phyloP scores from a whole-genome alignment of 78 protist genomes.

The Planoprotostelium fungivorum region DNA sequence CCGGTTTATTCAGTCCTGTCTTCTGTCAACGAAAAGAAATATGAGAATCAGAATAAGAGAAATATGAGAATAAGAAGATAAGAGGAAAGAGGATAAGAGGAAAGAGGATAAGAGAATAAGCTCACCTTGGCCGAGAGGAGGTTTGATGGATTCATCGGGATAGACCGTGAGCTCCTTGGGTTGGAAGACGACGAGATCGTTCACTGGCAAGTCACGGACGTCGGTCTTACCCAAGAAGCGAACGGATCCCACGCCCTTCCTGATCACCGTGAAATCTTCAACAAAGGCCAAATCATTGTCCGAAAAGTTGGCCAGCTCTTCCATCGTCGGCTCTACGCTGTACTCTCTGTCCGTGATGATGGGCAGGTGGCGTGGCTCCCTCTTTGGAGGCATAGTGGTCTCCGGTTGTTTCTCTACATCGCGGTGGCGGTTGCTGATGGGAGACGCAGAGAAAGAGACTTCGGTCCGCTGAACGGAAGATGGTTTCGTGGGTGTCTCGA shows the following conservation, averaged over 20 bases:
- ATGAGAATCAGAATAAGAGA: neutral
- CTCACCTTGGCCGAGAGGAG: constrained; percentile 26
- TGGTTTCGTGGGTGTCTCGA: too few relatives aligned
- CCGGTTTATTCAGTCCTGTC: neutral
- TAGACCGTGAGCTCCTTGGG: constrained; percentile 24
- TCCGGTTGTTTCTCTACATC: neutral
- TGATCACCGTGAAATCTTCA: constrained; percentile 22
- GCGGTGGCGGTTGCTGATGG: neutral
- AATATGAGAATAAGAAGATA: neutral
- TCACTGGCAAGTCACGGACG: constrained; percentile 9
- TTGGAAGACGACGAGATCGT: constrained; percentile 22
- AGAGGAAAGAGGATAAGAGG: too few relatives aligned
- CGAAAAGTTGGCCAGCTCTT: constrained; percentile 13
- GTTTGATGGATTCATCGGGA: constrained; percentile 32
- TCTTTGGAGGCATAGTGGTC: neutral
- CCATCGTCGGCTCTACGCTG: constrained; percentile 11
- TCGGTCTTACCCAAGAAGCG: constrained; percentile 25
- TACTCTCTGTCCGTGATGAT: constrained; percentile 16
- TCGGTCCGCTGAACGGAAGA: too few relatives aligned
- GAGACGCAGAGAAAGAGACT: too few relatives aligned
- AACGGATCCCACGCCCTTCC: constrained; percentile 29
- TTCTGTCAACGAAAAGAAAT: too few relatives aligned
- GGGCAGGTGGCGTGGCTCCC: constrained; percentile 34
- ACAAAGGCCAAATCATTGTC: constrained; percentile 18
- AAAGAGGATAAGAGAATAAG: neutral